phyloP scores from a whole-genome alignment of 164 flowering plant species.

The Santalum album region DNA sequence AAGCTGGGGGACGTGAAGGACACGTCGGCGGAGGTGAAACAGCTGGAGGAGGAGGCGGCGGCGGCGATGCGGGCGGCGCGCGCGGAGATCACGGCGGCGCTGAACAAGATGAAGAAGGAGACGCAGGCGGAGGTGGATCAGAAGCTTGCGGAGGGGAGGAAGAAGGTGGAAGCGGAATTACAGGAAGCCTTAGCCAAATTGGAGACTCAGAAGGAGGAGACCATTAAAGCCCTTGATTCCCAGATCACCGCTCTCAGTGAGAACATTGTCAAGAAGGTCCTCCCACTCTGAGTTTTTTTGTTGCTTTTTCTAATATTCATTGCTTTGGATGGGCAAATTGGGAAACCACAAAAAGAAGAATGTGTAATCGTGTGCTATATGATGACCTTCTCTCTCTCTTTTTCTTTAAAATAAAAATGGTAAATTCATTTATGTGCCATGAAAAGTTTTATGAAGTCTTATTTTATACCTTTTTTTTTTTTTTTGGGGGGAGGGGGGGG shows the following conservation, averaged over 20 bases:
- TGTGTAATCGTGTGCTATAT: no score
- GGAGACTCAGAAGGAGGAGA: constrained; percentile 82
- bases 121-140: constrained; percentile 63
- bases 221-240: constrained; percentile 68
- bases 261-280: constrained; percentile 85
- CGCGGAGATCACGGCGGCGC: constrained; percentile 89
- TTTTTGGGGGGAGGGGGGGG: no score
- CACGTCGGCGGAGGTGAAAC: constrained; percentile 80
- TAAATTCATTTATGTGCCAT: no score
- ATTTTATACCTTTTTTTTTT: no score
- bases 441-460: no score
- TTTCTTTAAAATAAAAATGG: no score
- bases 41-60: constrained; percentile 84
- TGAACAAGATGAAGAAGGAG: constrained; percentile 92
- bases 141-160: constrained; percentile 65
- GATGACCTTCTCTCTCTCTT: no score
- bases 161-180: constrained; percentile 80
- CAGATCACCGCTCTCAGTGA: constrained; percentile 76
- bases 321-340: not conserved
- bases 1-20: constrained; percentile 73
- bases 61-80: constrained; percentile 83
- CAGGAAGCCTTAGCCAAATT: constrained; percentile 63
- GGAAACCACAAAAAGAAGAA: no score
- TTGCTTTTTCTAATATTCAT: not conserved
- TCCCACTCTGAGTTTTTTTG: constrained; percentile 36